Evolutionary conservation across 2,329 filamentous ascomycete genomes (phyloP).

Genomic region (Decorospora gaudefroyi): DNA sequence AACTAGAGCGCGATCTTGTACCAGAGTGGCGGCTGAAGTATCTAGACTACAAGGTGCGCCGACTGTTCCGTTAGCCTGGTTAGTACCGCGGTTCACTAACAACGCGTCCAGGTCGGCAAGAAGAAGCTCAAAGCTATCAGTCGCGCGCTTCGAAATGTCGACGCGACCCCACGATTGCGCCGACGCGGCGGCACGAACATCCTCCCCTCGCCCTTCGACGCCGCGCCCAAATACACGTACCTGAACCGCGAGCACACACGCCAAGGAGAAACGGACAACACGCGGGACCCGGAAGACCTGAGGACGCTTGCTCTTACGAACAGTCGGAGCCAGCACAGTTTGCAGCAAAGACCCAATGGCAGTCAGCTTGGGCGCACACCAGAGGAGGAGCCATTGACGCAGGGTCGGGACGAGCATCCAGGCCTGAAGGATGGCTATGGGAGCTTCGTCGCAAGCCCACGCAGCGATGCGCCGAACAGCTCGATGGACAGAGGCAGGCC

Average conservation of each 20-base stretch:
- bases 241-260: slow-evolving; percentile 42
- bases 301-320: slow-evolving; percentile 33
- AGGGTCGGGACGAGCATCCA: slow-evolving; percentile 16
- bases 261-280: slow-evolving; percentile 20
- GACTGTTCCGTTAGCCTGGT: slow-evolving; percentile 5
- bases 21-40: slow-evolving; percentile 96
- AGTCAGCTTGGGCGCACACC: slow-evolving; percentile 24
- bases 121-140: slow-evolving; percentile 86
- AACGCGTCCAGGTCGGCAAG: slow-evolving; percentile 66
- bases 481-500: slow-evolving; percentile 31
- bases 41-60: slow-evolving; percentile 80
- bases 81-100: slow-evolving; percentile 15
- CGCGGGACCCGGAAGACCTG: slow-evolving; percentile 32
- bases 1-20: slow-evolving; percentile 84
- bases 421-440: slow-evolving; percentile 60
- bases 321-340: slow-evolving; percentile 25
- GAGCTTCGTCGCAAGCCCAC: slow-evolving; percentile 64
- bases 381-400: slow-evolving; percentile 41
- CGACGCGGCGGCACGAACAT: slow-evolving; percentile 42
- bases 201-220: slow-evolving; percentile 42
- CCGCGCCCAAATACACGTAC: slow-evolving; percentile 50
- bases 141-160: slow-evolving; percentile 68
- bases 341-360: slow-evolving; percentile 20
- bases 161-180: slow-evolving; percentile 55
- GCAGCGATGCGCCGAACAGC: slow-evolving; percentile 19